phyloP scores from a whole-genome alignment of 2,329 filamentous ascomycete genomes.

The Xylariaceae sp. region DNA sequence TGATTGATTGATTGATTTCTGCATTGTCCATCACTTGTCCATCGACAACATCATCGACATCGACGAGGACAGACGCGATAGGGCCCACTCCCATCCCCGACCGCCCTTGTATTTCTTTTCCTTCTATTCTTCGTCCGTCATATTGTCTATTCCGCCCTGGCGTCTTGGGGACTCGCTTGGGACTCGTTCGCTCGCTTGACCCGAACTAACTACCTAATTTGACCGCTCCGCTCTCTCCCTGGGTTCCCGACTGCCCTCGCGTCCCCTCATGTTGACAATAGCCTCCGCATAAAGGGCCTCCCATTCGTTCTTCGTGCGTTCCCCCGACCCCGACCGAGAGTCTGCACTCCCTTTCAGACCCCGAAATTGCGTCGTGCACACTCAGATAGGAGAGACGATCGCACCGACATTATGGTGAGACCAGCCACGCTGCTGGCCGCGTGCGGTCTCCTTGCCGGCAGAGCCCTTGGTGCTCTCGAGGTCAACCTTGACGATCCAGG shows the following conservation, averaged over 20 bases:
- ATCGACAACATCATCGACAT: background rate
- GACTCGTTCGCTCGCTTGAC: background rate
- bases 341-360: background rate
- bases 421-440: conserved; percentile 26
- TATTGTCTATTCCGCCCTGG: background rate
- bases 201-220: no score
- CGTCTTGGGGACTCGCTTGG: background rate
- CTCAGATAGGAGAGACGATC: background rate
- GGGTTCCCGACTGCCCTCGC: background rate
- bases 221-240: background rate
- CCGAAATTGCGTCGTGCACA: background rate
- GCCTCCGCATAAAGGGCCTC: conserved; percentile 1
- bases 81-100: no score
- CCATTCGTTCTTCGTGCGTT: conserved; percentile 2
- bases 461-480: conserved; percentile 26
- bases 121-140: background rate
- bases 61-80: no score
- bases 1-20: background rate
- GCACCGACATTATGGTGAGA: conserved; percentile 15
- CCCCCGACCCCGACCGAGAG: background rate
- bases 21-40: background rate
- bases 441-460: conserved; percentile 24
- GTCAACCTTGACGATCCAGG: conserved; percentile 30
- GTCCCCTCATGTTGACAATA: conserved; percentile 4
- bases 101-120: background rate